Evolutionary conservation across 2,329 filamentous ascomycete species (phyloP), one percentile per base, ranked within the genome.

Genomic region (Bertia moriformis): DNA sequence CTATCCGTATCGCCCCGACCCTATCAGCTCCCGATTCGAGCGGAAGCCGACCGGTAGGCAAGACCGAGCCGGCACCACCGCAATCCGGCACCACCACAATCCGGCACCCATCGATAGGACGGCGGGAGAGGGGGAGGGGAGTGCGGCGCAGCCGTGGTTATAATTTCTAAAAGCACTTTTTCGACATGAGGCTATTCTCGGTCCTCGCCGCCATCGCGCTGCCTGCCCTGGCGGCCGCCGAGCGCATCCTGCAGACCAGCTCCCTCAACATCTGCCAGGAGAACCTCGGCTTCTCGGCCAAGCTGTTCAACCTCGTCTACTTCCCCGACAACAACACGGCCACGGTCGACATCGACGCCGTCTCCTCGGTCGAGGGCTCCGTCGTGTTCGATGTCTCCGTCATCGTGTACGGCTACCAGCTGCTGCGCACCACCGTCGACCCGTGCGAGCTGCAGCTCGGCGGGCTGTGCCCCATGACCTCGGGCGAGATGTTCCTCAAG

Each of bases 381-480:
- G 82, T 95, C 46, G 71, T 71, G 27, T 88, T 91, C 48, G 78
- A 87, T 46, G 54, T 93, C 42, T 61, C 76, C 43, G 71, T 93
- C 48, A 72, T 78, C 43, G 88, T 85, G 39, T 96, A 95, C 55
- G 89, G 89, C 39, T 86, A 82, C 59, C 65, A 72, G 24, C 75
- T 84, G 46, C 60, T 89, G 48, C 71, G 69, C 45, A 61, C 73
- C 47, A 73, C 63, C 3, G 58, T 95, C 48, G 66, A 94, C 53
- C 89, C 89, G 36, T 96, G 89, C 65, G 61, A 71, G 19, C 41
- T 67, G 73, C 45, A 56, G 60, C 29, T 66, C 93, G 44, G 60
- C 67, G 43, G 85, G 86, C 56, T 95, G 51, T 96, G 89, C 60
- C 88, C 88, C 42, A 93, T 95, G 87, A 82, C 76, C 45, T 75